Base-by-base conservation (phyloP, 352 stramenopile genomes). In the Blastocystis sp. region DNA sequence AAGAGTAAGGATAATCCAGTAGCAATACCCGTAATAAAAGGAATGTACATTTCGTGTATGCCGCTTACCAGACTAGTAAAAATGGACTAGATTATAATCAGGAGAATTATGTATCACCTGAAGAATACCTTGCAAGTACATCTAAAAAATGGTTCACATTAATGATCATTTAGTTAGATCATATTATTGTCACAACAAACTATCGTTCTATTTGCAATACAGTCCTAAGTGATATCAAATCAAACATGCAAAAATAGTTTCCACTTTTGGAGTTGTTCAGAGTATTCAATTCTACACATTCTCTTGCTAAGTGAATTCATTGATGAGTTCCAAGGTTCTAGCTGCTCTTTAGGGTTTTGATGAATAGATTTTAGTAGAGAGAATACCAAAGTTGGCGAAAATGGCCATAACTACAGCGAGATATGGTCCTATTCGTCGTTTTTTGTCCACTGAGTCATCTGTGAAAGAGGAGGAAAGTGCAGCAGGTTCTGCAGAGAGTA, bases 301-400 rank as follows among this genome's bases (percentile, higher is more conserved):
- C 20, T n/a, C 7, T 66, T 56, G 50, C 20, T 56, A 20, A 56
- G 9, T 56, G 20, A 20, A 20, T 56, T 18, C 20, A 18, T 18
- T 34, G 34, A 81, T 81, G 69, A 81, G 69, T 62, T 81, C 69
- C 62, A 30, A 39, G 34, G 69, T 81, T 39, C 13, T 9, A 11
- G 16, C 26, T 62, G 20, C 3, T 26, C 2, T 62, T 63, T 16
- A 47, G 5, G 0, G 43, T 7, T 62, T 7, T 39, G 9, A 63
- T 63, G 11, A 64, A 20, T 81, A 81, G 69, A 45, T 43, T 26
- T 13, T 81, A 24, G 20, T 62, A 24, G 20, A 41, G 69, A 63
- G 24, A 62, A 62, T 81, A 3, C 69, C 69, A n/a, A 37, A 18
- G 39, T 43, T 81, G 24, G 34, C 55, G 9, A 81, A 81, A 64